Evolutionary conservation across 2,329 filamentous ascomycete species (phyloP).

Genomic region (Fusarium setosum): DNA sequence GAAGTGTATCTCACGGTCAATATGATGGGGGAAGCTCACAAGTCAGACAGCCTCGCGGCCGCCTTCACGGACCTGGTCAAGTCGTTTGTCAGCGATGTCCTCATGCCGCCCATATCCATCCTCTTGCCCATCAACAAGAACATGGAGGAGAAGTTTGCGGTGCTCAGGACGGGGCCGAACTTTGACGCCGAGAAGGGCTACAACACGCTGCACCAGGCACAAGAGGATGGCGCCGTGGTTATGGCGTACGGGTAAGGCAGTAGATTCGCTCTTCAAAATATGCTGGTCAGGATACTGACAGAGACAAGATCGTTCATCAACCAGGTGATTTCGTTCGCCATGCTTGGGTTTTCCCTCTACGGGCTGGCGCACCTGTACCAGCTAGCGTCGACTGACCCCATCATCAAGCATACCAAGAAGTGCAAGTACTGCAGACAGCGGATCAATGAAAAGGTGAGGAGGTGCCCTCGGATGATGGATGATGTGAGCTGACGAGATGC

Average conservation of each 20-base stretch:
- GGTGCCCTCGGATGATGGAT: not conserved
- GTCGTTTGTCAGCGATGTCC: constrained; percentile 76
- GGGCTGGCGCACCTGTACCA: constrained; percentile 72
- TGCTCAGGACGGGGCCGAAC: constrained; percentile 68
- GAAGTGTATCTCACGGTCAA: not conserved
- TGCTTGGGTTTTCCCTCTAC: constrained; percentile 74
- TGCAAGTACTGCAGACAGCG: constrained; percentile 75
- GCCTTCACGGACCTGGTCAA: constrained; percentile 79
- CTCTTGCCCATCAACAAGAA: constrained; percentile 77
- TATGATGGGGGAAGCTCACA: constrained; percentile 10
- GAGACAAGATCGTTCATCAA: constrained; percentile 67
- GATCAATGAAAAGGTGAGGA: constrained; percentile 70
- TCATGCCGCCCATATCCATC: constrained; percentile 76
- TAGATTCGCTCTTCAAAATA: fast-evolving
- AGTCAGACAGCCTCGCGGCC: constrained; percentile 69
- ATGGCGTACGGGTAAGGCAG: constrained; percentile 75
- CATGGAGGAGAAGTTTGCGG: constrained; percentile 79
- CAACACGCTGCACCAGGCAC: constrained; percentile 76
- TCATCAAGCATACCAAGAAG: constrained; percentile 77
- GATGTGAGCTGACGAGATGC: constrained; percentile 8
- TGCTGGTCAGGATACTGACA: not conserved
- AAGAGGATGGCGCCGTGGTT: constrained; percentile 77
- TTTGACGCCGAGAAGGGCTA: constrained; percentile 67
- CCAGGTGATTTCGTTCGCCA: constrained; percentile 73
- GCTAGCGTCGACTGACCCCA: constrained; percentile 69